A percentile compares a stretch with the other conserved stretches of the same genome.
Conservation (phyloP, 768 basidiomycete genomes). For the Mycena rosella region DNA sequence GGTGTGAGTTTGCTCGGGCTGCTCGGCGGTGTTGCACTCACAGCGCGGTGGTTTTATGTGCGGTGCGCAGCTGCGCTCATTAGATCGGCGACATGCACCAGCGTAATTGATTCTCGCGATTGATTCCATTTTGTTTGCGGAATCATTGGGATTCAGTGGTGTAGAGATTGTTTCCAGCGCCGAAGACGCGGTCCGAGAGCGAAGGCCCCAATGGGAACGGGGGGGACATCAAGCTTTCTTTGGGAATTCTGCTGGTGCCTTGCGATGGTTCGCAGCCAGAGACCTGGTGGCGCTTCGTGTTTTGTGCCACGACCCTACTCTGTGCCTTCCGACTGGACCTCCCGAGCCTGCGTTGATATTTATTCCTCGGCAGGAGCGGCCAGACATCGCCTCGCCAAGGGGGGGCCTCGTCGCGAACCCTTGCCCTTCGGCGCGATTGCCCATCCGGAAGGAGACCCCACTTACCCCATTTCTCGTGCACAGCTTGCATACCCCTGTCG, state of each 20-base stretch:
- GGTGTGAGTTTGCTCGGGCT: no score
- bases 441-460: background rate
- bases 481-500: conserved; percentile 7
- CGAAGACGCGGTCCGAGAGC: no score
- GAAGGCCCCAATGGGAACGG: no score
- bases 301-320: background rate
- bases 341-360: no score
- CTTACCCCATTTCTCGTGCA: background rate
- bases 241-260: background rate
- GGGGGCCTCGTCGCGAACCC: background rate
- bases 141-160: no score
- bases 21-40: background rate
- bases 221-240: background rate
- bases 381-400: background rate
- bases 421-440: background rate
- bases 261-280: background rate
- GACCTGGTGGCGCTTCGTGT: background rate
- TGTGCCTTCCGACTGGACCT: no score
- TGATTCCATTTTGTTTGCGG: background rate
- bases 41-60: background rate
- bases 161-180: no score
- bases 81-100: background rate
- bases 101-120: background rate
- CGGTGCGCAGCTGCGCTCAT: background rate
- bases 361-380: background rate